phyloP scores from a whole-genome alignment of 2,329 filamentous ascomycete species.

The Dissoconium aciculare region DNA sequence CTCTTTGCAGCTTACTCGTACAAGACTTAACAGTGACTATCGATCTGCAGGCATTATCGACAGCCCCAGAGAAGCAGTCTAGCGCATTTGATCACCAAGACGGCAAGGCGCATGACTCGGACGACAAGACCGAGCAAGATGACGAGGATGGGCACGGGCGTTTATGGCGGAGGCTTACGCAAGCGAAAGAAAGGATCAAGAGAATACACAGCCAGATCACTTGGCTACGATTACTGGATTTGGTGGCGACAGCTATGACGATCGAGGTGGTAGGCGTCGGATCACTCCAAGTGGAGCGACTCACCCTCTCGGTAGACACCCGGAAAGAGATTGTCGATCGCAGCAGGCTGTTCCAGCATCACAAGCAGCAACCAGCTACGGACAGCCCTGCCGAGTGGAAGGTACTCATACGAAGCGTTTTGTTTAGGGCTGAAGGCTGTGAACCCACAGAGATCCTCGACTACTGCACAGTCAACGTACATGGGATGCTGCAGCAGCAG shows the following conservation, averaged over 20 bases:
- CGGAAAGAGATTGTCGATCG: slow-evolving; percentile 81
- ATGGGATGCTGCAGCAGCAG: slow-evolving; percentile 76
- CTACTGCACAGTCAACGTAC: slow-evolving; percentile 73
- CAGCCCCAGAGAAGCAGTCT: slow-evolving; percentile 8
- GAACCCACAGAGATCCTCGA: slow-evolving; percentile 83
- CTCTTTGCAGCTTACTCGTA: slow-evolving; percentile 83
- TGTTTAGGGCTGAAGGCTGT: slow-evolving; percentile 72
- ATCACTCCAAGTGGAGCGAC: slow-evolving; percentile 65
- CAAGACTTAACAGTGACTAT: slow-evolving; percentile 74
- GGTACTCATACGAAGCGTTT: slow-evolving; percentile 64
- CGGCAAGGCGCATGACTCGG: slow-evolving; percentile 5
- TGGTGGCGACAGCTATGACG: slow-evolving; percentile 68
- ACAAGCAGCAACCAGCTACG: slow-evolving; percentile 46
- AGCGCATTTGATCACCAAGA: slow-evolving; percentile 9
- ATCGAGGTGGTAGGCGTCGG: slow-evolving; percentile 68
- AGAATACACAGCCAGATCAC: slow-evolving; percentile 70
- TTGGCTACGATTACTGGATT: slow-evolving; percentile 78
- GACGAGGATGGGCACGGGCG: slow-evolving; percentile 38
- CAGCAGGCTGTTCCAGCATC: slow-evolving; percentile 73
- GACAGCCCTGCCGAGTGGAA: slow-evolving; percentile 88
- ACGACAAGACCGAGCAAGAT: slow-evolving; percentile 10
- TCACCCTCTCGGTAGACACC: slow-evolving; percentile 81
- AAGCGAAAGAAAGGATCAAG: slow-evolving; percentile 74
- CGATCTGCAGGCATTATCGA: slow-evolving; percentile 51
- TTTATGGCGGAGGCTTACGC: slow-evolving; percentile 67